Evolutionary conservation across 1,284 basidiomycete genomes (phyloP), one percentile per base, ranked within the genome.

Genomic region (Testicularia cyperi): DNA sequence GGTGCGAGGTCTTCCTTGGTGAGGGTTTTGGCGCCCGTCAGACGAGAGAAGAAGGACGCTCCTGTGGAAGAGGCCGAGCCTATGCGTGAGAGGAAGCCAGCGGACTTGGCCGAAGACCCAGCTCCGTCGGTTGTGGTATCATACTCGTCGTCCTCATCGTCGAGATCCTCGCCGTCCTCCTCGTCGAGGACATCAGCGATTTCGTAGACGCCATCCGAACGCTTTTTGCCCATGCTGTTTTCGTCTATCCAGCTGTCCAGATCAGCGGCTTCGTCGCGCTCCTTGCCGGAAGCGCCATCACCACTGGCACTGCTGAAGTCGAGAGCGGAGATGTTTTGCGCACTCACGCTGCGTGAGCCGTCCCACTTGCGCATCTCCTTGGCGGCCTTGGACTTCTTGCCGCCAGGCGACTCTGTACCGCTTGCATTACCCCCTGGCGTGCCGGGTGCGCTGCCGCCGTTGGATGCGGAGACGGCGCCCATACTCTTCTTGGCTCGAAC

Each of bases 341-440:
- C 87, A 2, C 84, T 86, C 7, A 86, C 85, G 2, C 83, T 83
- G 57, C 85, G 82, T 55, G 69, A 68, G 34, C 91, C 85, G 15
- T 86, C 90, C 94, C 94, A 98, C 78, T 90, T 95, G 31, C 94
- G 85, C 78, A 88, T 88, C 16, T 82, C 77, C 78, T 97, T 97
- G 5, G 84, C 75, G 61, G 82, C 85, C 28, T 77, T 78, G 75
- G 85, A 85, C 64, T 71, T 83, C 65, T 74, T 75, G 19, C 61
- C 54, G 13, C 56, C 44, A 4, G 64, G 61, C 9, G 61, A 60
- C 20, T 56, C 54, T 15, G 49, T 47, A 5, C 57, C 44, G 29
- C 63, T 52, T n/a, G 46, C 47, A 38, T 58, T 35, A 13, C 44
- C 38, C n/a, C n/a, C n/a, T 2, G 56, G 57, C 80, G 48, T 58